Conservation (phyloP, 352 stramenopile genomes). For the Phytophthora hibernalis region DNA sequence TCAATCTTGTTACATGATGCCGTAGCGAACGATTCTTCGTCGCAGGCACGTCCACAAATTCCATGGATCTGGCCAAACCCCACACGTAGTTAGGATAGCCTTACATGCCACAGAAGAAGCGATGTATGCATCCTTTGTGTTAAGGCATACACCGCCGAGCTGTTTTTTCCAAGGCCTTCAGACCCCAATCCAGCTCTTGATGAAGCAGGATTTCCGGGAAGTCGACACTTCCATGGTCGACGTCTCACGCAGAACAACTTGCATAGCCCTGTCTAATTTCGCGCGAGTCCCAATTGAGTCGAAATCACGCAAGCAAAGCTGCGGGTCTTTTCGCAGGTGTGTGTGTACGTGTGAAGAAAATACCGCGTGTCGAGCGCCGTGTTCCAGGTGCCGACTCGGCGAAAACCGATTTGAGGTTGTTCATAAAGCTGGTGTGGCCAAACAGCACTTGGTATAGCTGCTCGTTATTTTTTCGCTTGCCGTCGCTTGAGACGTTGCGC, state of each 20-base stretch:
- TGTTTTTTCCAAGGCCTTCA: constrained; percentile 39
- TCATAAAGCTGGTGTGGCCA: constrained; percentile 16
- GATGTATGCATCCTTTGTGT: constrained; percentile 33
- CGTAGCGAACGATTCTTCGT: constrained; percentile 36
- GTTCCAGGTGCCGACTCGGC: constrained; percentile 25
- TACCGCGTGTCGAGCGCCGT: constrained; percentile 48
- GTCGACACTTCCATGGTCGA: constrained; percentile 31
- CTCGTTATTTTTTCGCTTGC: constrained; percentile 33
- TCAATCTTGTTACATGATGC: too few species aligned
- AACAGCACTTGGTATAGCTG: constrained; percentile 34
- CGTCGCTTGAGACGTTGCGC: constrained; percentile 28
- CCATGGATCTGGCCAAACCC: constrained; percentile 37
- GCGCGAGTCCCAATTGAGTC: constrained; percentile 32
- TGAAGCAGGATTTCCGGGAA: constrained; percentile 47
- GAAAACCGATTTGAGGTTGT: constrained; percentile 35
- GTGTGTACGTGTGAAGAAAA: constrained; percentile 53
- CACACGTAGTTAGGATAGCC: constrained; percentile 32
- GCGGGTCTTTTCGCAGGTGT: constrained; percentile 33
- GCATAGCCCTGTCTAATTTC: constrained; percentile 50
- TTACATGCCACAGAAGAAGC: constrained; percentile 36
- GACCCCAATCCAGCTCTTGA: constrained; percentile 33
- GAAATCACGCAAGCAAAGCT: constrained; percentile 43
- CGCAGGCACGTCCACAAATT: constrained; percentile 29
- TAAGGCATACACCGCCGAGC: constrained; percentile 48
- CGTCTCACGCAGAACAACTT: constrained; percentile 49